Percentiles rank a stretch among this genome's conserved stretches.
Conservation (phyloP, 352 stramenopile species). For the Globisporangium megalacanthum region DNA sequence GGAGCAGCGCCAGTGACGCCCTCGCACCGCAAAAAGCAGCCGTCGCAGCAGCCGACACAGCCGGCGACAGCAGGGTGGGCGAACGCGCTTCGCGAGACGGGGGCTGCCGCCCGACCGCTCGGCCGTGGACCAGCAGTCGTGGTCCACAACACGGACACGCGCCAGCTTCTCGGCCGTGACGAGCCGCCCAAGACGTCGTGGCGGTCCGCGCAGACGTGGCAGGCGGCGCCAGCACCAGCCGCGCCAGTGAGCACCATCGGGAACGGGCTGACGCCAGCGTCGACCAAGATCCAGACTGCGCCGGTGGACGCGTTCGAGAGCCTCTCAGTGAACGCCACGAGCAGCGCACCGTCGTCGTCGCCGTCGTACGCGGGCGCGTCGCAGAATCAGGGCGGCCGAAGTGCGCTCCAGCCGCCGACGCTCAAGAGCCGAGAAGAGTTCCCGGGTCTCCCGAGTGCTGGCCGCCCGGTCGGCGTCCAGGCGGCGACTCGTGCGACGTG, state of each 20-base stretch:
- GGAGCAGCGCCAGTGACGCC: slow-evolving; percentile 1
- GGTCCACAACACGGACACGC: slow-evolving; percentile 56
- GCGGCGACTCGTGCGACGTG: slow-evolving; percentile 75
- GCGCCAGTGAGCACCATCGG: slow-evolving; percentile 12
- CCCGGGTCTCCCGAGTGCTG: slow-evolving; percentile 57
- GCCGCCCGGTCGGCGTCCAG: slow-evolving; percentile 55
- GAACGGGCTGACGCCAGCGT: slow-evolving; percentile 26
- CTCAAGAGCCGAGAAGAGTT: slow-evolving; percentile 69
- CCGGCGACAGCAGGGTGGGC: slow-evolving; percentile 53
- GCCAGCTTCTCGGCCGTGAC: slow-evolving; percentile 34
- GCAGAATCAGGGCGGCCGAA: slow-evolving; percentile 17
- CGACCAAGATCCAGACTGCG: slow-evolving; percentile 61
- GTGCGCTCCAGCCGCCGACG: slow-evolving; percentile 13
- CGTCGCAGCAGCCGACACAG: slow-evolving; percentile 27
- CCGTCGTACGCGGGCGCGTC: slow-evolving; percentile 36
- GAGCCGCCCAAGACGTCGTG: slow-evolving; percentile 32
- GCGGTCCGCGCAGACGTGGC: slow-evolving; percentile 52
- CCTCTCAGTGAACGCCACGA: slow-evolving; percentile 22
- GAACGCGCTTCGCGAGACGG: slow-evolving; percentile 69
- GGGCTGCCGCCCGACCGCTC: slow-evolving; percentile 20
- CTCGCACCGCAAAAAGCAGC: background rate
- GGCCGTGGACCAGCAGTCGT: slow-evolving; percentile 35
- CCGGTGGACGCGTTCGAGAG: slow-evolving; percentile 44
- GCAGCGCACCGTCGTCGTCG: slow-evolving; percentile 13
- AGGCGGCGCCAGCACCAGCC: slow-evolving; percentile 25